These are phyloP conservation scores for Pterulicium gracile DNA, from an alignment of 1,284 basidiomycete species.

Conservation along the genomic window DNA sequence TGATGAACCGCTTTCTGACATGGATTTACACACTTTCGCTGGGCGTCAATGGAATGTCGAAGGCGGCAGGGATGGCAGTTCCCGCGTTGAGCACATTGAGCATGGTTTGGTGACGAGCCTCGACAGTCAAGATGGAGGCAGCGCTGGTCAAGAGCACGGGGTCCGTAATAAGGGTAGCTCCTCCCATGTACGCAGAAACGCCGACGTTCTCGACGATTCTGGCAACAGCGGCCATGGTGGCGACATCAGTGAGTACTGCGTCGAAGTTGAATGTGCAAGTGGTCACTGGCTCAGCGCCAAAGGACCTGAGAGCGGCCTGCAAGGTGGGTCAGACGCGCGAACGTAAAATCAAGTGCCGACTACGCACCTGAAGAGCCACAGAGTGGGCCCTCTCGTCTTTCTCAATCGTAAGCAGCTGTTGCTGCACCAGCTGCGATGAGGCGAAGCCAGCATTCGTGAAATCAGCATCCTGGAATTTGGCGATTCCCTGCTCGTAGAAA, in stretches of 20 bases:
- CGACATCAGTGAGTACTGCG: constrained; percentile 50
- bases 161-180: constrained; percentile 52
- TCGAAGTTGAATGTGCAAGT: constrained; percentile 64
- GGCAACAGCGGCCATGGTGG: constrained; percentile 65
- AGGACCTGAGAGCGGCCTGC: constrained; percentile 36
- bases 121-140: constrained; percentile 70
- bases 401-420: constrained; percentile 53
- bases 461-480: constrained; percentile 54
- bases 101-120: constrained; percentile 73
- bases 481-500: constrained; percentile 62
- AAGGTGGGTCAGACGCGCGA: constrained; percentile 5
- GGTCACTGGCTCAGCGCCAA: constrained; percentile 44
- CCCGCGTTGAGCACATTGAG: constrained; percentile 60
- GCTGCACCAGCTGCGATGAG: constrained; percentile 40
- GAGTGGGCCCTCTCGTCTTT: constrained; percentile 57
- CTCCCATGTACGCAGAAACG: constrained; percentile 73
- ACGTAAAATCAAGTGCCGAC: constrained; percentile 2
- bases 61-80: constrained; percentile 51
- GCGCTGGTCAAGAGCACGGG: constrained; percentile 58
- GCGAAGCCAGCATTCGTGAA: constrained; percentile 63
- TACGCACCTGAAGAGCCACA: constrained; percentile 34
- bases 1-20: too few relatives aligned
- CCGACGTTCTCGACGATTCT: constrained; percentile 75
- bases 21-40: constrained; percentile 35
- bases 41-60: constrained; percentile 62